These are phyloP conservation scores for Lactuca sativa DNA, from an alignment of 129 eudicot species.

Conservation along the genomic window DNA sequence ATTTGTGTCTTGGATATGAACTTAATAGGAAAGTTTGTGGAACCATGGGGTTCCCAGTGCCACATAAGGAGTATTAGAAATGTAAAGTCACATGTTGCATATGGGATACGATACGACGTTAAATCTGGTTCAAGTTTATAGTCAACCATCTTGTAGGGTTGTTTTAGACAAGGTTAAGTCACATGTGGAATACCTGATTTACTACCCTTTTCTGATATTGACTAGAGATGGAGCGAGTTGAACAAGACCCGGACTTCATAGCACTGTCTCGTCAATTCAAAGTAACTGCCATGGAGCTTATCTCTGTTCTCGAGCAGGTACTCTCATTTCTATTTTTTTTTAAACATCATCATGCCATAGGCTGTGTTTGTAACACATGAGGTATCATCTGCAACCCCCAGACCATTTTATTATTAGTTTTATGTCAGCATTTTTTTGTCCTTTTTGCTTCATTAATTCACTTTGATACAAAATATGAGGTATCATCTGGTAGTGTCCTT, in stretches of 20 bases:
- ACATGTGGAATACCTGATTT: slow-evolving; percentile 14
- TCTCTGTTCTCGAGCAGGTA: slow-evolving; percentile 98
- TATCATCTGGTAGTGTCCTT: background rate
- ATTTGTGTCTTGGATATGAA: no score
- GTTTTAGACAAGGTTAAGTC: no score
- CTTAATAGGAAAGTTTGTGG: no score
- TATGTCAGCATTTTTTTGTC: background rate
- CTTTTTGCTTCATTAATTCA: slow-evolving; percentile 6
- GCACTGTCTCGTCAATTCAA: slow-evolving; percentile 89
- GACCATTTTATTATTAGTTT: background rate
- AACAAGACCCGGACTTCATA: slow-evolving; percentile 87
- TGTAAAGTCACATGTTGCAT: no score
- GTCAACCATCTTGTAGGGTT: no score
- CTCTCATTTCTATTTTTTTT: background rate
- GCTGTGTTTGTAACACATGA: no score
- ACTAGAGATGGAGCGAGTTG: slow-evolving; percentile 94
- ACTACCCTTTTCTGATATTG: slow-evolving; percentile 30
- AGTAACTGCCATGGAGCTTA: slow-evolving; percentile 92
- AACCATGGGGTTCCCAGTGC: no score
- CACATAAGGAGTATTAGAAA: no score
- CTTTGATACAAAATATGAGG: slow-evolving; percentile 5
- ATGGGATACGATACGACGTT: no score
- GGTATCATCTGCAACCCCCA: background rate
- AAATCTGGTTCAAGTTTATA: no score
- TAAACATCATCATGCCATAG: no score